Percentiles rank a stretch among this genome's conserved stretches.
Conservation (phyloP, 139 green algal genomes). For the Haematococcus sp. region DNA sequence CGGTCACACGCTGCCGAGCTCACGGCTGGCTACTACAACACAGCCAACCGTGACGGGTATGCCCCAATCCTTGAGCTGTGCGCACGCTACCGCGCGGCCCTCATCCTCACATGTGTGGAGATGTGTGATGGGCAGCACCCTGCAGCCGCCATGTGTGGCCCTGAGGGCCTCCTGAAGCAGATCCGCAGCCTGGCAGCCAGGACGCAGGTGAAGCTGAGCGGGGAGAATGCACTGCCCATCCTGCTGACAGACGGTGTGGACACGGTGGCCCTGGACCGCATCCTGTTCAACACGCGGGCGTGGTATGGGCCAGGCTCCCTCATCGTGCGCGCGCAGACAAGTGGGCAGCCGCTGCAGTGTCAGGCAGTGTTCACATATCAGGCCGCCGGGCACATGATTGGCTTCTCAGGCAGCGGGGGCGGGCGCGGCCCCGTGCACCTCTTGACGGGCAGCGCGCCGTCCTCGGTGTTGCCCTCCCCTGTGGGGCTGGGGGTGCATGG, state of each 20-base stretch:
- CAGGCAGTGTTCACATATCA: background rate
- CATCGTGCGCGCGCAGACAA: conserved; percentile 4
- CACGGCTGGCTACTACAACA: conserved; percentile 97
- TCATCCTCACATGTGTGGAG: conserved; percentile 97
- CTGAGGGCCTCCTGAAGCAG: conserved; percentile 85
- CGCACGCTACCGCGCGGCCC: conserved; percentile 58
- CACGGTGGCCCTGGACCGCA: conserved; percentile 62
- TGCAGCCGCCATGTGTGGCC: conserved; percentile 74
- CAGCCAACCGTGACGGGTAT: conserved; percentile 79
- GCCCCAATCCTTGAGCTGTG: conserved; percentile 65
- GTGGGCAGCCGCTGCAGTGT: background rate
- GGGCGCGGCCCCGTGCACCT: background rate
- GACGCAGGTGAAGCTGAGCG: conserved; percentile 69
- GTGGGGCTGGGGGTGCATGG: too few species aligned
- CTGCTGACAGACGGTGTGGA: conserved; percentile 65
- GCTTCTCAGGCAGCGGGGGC: background rate
- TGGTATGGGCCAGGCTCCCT: conserved; percentile 10
- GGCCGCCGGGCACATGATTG: background rate
- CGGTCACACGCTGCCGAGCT: conserved; percentile 89
- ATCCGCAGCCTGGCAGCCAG: conserved; percentile 58
- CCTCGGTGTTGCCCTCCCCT: too few species aligned
- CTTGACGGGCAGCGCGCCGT: too few species aligned
- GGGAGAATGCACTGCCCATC: conserved; percentile 93
- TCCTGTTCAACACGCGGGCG: conserved; percentile 64
- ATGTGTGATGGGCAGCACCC: conserved; percentile 97